Evolutionary conservation across 768 basidiomycete species (phyloP).

Genomic region (Chiua virens): DNA sequence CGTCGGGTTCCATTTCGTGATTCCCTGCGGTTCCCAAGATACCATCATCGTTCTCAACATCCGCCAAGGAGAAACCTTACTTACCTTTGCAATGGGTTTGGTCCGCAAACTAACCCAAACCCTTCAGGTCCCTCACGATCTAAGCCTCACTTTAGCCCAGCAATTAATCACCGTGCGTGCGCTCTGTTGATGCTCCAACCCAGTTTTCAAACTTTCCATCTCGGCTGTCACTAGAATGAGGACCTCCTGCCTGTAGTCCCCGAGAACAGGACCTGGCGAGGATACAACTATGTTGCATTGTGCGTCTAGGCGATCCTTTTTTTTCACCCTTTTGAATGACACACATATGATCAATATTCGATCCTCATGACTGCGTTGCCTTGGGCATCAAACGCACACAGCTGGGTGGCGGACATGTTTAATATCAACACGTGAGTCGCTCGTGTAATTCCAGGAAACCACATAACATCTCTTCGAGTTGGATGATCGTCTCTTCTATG

Average conservation of each 20-base stretch:
- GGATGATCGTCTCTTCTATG: slow-evolving; percentile 81
- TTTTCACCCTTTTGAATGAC: neutral
- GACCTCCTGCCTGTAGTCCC: slow-evolving; percentile 69
- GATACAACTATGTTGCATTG: slow-evolving; percentile 67
- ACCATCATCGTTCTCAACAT: neutral
- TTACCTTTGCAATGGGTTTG: slow-evolving; percentile 20
- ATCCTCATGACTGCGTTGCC: neutral
- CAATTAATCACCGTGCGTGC: slow-evolving; percentile 55
- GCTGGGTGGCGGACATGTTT: slow-evolving; percentile 82
- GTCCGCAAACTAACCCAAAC: slow-evolving; percentile 23
- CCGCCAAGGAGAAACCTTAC: neutral
- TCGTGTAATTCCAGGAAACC: neutral
- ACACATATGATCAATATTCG: neutral
- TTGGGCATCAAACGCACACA: slow-evolving; percentile 25
- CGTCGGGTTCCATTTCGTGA: neutral
- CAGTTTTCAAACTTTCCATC: slow-evolving; percentile 12
- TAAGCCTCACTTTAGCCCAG: slow-evolving; percentile 52
- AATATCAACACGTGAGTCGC: slow-evolving; percentile 68
- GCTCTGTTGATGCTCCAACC: slow-evolving; percentile 1
- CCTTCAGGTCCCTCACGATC: slow-evolving; percentile 55
- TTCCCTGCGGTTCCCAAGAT: slow-evolving; percentile 1
- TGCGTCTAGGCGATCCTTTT: slow-evolving; percentile 29
- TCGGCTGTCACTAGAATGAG: slow-evolving; percentile 50
- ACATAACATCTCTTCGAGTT: slow-evolving; percentile 38
- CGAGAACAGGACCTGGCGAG: slow-evolving; percentile 64